These are phyloP conservation scores for Heliamphora exappendiculata DNA, from an alignment of 148 eudicot species.

Conservation along the genomic window DNA sequence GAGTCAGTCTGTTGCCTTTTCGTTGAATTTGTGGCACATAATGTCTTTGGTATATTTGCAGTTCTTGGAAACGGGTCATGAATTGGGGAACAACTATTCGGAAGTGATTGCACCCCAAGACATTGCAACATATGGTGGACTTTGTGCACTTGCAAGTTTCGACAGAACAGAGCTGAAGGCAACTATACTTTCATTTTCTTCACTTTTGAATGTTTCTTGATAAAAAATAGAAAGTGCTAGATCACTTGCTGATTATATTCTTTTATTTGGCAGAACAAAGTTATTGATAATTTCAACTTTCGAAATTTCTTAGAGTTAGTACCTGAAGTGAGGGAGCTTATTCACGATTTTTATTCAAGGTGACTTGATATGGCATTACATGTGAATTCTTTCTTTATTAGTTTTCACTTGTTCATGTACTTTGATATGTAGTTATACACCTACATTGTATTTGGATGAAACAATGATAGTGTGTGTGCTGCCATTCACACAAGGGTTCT, in stretches of 20 bases:
- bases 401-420: background rate
- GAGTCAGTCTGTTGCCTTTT: background rate
- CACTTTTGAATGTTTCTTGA: background rate
- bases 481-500: background rate
- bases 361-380: constrained; percentile 15
- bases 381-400: background rate
- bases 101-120: constrained; percentile 96
- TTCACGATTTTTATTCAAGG: constrained; percentile 91
- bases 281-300: constrained; percentile 86
- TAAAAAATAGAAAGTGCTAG: background rate
- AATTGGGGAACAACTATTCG: constrained; percentile 69
- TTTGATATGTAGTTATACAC: background rate
- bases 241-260: constrained; percentile 8
- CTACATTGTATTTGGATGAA: background rate
- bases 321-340: constrained; percentile 94
- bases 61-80: constrained; percentile 87
- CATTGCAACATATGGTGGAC: constrained; percentile 95
- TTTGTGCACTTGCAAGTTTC: constrained; percentile 95
- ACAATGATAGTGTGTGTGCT: background rate
- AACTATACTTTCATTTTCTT: constrained; percentile 15
- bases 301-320: constrained; percentile 90
- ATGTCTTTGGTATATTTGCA: constrained; percentile 28
- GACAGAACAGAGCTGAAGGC: constrained; percentile 92
- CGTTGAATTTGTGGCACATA: background rate
- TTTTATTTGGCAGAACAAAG: constrained; percentile 63